phyloP scores from a whole-genome alignment of 768 basidiomycete genomes.

The Brasilioporus rufonigricans region DNA sequence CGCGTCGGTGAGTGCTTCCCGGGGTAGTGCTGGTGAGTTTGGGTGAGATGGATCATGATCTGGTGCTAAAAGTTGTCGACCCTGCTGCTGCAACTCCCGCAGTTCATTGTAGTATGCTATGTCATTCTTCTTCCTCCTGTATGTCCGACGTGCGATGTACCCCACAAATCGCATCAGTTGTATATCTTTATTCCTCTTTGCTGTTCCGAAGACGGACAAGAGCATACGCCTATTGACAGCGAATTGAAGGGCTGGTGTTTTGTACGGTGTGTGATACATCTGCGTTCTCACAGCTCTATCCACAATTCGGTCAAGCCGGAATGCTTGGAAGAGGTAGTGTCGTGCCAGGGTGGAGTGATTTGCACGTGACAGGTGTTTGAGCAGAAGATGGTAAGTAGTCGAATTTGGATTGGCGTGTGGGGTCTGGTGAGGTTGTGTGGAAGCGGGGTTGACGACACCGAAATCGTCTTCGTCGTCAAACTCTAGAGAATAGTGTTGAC shows the following conservation, averaged over 20 bases:
- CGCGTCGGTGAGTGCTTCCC: neutral
- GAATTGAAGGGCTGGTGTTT: slow-evolving; percentile 49
- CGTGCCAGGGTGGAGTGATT: slow-evolving; percentile 55
- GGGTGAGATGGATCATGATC: slow-evolving; percentile 20
- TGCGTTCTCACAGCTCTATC: slow-evolving; percentile 34
- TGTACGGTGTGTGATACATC: slow-evolving; percentile 30
- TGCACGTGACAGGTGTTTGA: slow-evolving; percentile 53
- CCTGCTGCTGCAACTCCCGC: slow-evolving; percentile 25
- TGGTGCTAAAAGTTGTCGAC: slow-evolving; percentile 22
- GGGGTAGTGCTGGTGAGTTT: neutral
- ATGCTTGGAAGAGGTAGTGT: slow-evolving; percentile 62
- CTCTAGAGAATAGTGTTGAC: slow-evolving; percentile 44
- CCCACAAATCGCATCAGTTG: slow-evolving; percentile 59
- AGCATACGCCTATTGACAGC: slow-evolving; percentile 55
- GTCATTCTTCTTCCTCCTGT: slow-evolving; percentile 50
- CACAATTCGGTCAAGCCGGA: slow-evolving; percentile 39
- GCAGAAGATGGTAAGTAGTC: slow-evolving; percentile 59
- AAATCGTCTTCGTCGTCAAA: slow-evolving; percentile 70
- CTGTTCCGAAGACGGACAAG: slow-evolving; percentile 54
- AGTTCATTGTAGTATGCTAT: slow-evolving; percentile 41
- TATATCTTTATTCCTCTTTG: slow-evolving; percentile 59
- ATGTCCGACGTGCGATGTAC: slow-evolving; percentile 42
- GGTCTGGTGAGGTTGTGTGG: slow-evolving; percentile 33
- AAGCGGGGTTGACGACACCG: slow-evolving; percentile 38
- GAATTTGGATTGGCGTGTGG: slow-evolving; percentile 59